phyloP scores from a whole-genome alignment of 202 grass and related monocot species.

The Musa balbisiana region DNA sequence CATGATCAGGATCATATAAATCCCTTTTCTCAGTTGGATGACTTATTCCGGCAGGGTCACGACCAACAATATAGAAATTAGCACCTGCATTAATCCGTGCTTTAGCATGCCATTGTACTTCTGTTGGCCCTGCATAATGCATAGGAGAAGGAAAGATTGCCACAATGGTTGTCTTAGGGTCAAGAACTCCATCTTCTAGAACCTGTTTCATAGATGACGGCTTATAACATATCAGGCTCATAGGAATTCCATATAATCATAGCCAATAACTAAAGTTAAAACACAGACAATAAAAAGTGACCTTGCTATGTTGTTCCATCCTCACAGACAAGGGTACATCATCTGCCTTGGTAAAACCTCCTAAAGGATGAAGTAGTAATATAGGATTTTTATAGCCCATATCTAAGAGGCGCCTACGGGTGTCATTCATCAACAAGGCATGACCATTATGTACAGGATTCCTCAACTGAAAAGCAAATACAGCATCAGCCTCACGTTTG shows the following conservation, averaged over 20 bases:
- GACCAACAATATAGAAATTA: constrained; percentile 97
- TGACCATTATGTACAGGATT: constrained; percentile 92
- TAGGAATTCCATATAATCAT: not conserved
- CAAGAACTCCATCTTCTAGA: constrained; percentile 84
- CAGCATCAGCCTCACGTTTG: constrained; percentile 69
- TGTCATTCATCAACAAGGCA: constrained; percentile 90
- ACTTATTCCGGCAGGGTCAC: constrained; percentile 92
- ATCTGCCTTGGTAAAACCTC: constrained; percentile 85
- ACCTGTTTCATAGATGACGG: constrained; percentile 35
- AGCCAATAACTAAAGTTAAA: not conserved
- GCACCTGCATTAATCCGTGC: constrained; percentile 82
- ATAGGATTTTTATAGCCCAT: constrained; percentile 96
- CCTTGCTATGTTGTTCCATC: constrained; percentile 98
- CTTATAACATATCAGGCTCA: not conserved
- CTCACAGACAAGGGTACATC: constrained; percentile 78
- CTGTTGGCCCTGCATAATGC: constrained; percentile 95
- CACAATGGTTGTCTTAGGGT: constrained; percentile 80
- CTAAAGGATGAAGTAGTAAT: constrained; percentile 75
- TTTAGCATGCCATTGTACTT: constrained; percentile 98
- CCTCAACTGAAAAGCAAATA: constrained; percentile 90
- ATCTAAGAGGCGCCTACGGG: constrained; percentile 64
- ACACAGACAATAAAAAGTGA: constrained; percentile 17
- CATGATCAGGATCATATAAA: constrained; percentile 88
- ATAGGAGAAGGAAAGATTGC: constrained; percentile 95
- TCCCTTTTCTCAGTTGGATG: constrained; percentile 91